Base-by-base conservation (phyloP, 768 basidiomycete species). In the Rhodosporidiobolus odoratus region DNA sequence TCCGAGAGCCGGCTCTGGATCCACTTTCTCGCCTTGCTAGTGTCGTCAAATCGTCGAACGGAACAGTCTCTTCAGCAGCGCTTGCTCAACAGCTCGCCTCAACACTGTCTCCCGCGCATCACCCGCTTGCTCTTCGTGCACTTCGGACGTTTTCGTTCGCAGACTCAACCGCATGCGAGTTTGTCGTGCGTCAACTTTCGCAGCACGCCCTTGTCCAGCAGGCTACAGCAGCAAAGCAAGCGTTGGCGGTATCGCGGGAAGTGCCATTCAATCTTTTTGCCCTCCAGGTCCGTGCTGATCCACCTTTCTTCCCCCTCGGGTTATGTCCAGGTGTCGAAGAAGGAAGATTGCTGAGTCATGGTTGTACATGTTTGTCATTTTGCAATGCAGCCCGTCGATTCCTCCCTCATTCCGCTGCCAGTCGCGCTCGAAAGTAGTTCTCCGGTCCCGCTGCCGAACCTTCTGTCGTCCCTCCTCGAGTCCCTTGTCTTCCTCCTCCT, bases 241-340 rank as follows among this genome's bases (percentile, higher is more conserved):
- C 54, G 21, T 75, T 77, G 68, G 75, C 75, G 65, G 30, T 62
- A 34, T 72, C 75, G 59, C 78, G 78, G 76, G 79, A 77, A 74
- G 74, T 81, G 41, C 80, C 83, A 65, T 76, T 78, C 66, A 78
- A 75, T 68, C 81, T 83, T 73, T 73, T 83, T 69, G 73, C 77
- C 27, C 72, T 77, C 56, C 84, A 84, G 84, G 85, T 85, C 72
- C 78, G 82, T 79, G 63, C 77, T 69, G 38, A 69, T 67, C 69
- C 57, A 15, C 13, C 57, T 32, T 34, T 47, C 52, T 53, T n/a
- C 68, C 43, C 54, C 43, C 66, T 58, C 37, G 35, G 35, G 19
- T 25, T 23, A 8, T 10, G 21, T 32, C 52, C 45, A 72, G 66
- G 62, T n/a, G 1, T 37, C 47, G 32, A 16, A 8, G 47, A 60